Conservation (phyloP, 179 eudicot species). For the Silene coronaria region DNA sequence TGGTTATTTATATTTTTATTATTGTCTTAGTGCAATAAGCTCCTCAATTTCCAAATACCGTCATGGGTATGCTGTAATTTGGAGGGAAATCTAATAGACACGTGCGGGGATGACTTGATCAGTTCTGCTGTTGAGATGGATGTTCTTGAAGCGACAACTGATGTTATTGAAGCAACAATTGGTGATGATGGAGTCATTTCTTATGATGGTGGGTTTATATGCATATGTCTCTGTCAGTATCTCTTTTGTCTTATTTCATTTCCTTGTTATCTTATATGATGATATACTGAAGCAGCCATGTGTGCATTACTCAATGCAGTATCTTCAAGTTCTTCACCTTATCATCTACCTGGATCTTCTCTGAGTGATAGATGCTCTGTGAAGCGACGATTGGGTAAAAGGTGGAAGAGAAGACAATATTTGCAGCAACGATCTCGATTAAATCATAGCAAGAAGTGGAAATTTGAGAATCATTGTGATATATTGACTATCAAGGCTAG, state of each 20-base stretch:
- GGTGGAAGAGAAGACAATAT: slow-evolving; percentile 74
- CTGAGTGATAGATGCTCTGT: slow-evolving; percentile 46
- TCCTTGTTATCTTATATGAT: slow-evolving; percentile 6
- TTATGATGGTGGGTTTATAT: slow-evolving; percentile 34
- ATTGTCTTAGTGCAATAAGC: slow-evolving; percentile 67
- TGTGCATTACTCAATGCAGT: slow-evolving; percentile 31
- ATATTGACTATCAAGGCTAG: slow-evolving; percentile 27
- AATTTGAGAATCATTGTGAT: slow-evolving; percentile 37
- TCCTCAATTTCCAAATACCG: slow-evolving; percentile 58
- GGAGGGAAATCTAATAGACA: slow-evolving; percentile 57
- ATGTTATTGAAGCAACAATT: slow-evolving; percentile 52
- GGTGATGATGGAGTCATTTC: slow-evolving; percentile 38
- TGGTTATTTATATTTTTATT: slow-evolving; percentile 29
- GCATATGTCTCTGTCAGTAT: background rate
- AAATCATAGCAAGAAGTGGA: slow-evolving; percentile 65
- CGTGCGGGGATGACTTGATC: slow-evolving; percentile 41
- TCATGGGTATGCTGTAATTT: slow-evolving; percentile 84
- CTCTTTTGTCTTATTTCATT: slow-evolving; percentile 1
- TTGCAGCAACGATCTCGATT: slow-evolving; percentile 78
- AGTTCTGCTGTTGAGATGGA: slow-evolving; percentile 84
- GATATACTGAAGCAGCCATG: background rate
- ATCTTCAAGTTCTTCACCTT: slow-evolving; percentile 35
- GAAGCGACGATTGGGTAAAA: slow-evolving; percentile 49
- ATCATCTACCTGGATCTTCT: slow-evolving; percentile 48
- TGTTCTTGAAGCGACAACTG: slow-evolving; percentile 51